A percentile compares a stretch with the other conserved stretches of the same genome.
phyloP scores from a whole-genome alignment of 805 yeast species.

The Candida cerambycidarum region DNA sequence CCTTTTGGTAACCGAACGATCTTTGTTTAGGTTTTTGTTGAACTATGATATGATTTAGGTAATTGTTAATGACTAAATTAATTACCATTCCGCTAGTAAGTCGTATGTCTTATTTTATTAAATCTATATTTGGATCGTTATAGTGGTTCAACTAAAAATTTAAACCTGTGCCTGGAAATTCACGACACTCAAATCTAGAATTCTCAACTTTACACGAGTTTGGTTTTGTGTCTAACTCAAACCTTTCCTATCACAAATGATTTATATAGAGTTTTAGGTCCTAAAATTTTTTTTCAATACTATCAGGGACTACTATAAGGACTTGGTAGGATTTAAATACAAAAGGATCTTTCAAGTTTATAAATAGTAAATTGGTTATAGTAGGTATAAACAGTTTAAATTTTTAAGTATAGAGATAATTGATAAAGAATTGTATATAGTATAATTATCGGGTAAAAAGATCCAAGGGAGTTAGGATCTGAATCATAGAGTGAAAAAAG shows the following conservation, averaged over 20 bases:
- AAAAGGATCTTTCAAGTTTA: background rate
- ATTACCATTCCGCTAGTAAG: no score
- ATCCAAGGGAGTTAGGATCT: background rate
- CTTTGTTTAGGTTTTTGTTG: no score
- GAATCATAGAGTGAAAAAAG: no score
- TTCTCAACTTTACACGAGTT: conserved; percentile 8
- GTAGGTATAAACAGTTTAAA: no score
- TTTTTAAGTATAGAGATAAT: no score
- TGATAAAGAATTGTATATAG: background rate
- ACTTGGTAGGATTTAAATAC: background rate
- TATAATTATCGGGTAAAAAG: background rate
- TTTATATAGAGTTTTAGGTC: conserved; percentile 6
- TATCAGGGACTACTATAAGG: background rate
- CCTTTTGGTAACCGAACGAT: background rate
- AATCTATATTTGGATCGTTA: no score
- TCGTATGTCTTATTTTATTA: no score
- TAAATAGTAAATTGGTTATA: no score
- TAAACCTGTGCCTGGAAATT: background rate
- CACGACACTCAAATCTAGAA: conserved; percentile 15
- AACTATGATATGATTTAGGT: no score
- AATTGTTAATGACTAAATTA: no score
- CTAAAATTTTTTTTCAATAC: conserved; percentile 1
- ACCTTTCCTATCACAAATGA: conserved; percentile 8
- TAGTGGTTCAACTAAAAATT: background rate
- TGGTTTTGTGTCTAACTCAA: conserved; percentile 7